Conservation (phyloP, 2,329 filamentous ascomycete genomes). For the Lasiodiplodia gonubiensis region DNA sequence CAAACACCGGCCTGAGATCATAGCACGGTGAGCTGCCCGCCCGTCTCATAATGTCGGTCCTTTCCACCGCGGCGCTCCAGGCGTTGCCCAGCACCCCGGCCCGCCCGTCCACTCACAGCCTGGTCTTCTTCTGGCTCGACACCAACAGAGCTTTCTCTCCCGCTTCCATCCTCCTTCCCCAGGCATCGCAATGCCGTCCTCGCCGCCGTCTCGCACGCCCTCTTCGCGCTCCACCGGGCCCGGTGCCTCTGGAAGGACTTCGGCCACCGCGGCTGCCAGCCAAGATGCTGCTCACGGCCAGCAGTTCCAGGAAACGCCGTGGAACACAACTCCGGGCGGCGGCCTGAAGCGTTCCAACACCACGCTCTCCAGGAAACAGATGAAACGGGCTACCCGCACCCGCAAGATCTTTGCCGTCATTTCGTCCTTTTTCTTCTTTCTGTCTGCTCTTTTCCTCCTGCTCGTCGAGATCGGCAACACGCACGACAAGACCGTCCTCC, state of each 20-base stretch:
- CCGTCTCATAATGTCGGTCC: constrained; percentile 28
- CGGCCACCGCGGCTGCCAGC: neutral
- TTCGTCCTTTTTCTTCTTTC: constrained; percentile 72
- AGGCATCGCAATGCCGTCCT: constrained; percentile 21
- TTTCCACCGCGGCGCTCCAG: constrained; percentile 17
- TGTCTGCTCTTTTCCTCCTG: constrained; percentile 78
- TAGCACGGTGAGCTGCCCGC: constrained; percentile 23
- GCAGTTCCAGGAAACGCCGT: constrained; percentile 22
- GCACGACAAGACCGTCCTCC: constrained; percentile 64
- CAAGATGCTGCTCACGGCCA: constrained; percentile 10
- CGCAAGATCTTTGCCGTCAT: constrained; percentile 67
- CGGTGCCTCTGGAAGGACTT: constrained; percentile 13
- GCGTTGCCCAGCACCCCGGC: neutral
- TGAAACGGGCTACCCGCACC: constrained; percentile 51
- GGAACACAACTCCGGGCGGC: constrained; percentile 19
- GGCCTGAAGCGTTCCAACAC: constrained; percentile 27
- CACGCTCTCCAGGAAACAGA: constrained; percentile 42
- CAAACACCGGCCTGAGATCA: constrained; percentile 24
- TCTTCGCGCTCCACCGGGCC: constrained; percentile 4
- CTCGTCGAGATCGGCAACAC: constrained; percentile 82
- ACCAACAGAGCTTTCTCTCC: constrained; percentile 13
- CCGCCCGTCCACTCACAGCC: constrained; percentile 4
- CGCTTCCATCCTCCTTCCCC: neutral
- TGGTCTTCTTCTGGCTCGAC: constrained; percentile 17
- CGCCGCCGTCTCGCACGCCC: constrained; percentile 12